A percentile compares a stretch with the other conserved stretches of the same genome.
phyloP scores from a whole-genome alignment of 768 basidiomycete species.

The Agaricus subrufescens region DNA sequence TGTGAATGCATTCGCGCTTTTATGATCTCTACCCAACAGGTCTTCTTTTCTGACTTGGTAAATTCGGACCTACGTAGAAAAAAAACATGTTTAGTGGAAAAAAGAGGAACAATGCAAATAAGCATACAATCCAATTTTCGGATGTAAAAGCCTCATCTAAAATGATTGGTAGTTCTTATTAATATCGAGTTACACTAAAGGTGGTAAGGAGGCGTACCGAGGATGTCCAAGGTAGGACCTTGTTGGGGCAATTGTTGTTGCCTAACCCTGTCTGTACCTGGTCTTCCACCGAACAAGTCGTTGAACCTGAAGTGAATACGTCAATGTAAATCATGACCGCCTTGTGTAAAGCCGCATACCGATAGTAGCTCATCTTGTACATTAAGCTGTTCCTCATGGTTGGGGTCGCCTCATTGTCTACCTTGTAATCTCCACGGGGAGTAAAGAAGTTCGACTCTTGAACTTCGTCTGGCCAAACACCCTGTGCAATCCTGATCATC shows the following conservation, averaged over 20 bases:
- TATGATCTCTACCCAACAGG: conserved; percentile 82
- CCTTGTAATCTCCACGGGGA: conserved; percentile 83
- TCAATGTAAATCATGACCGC: not conserved
- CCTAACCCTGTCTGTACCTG: conserved; percentile 83
- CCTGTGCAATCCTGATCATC: conserved; percentile 95
- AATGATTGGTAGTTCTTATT: not conserved
- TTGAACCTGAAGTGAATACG: conserved; percentile 52
- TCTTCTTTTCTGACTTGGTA: conserved; percentile 96
- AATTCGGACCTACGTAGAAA: conserved; percentile 65
- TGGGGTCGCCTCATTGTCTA: conserved; percentile 79
- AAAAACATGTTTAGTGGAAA: conserved; percentile 2
- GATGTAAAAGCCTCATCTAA: conserved; percentile 97
- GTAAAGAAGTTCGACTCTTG: conserved; percentile 96
- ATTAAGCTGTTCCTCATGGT: conserved; percentile 95
- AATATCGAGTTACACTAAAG: not conserved
- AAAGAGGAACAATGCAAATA: not conserved
- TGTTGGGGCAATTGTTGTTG: conserved; percentile 73
- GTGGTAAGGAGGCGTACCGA: conserved; percentile 50
- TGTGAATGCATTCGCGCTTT: conserved; percentile 79
- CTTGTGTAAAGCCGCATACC: conserved; percentile 35
- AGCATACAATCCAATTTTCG: conserved; percentile 96
- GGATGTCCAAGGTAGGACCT: conserved; percentile 81
- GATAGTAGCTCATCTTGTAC: conserved; percentile 99
- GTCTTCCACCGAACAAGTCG: conserved; percentile 75
- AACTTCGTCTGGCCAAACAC: conserved; percentile 98